These are phyloP conservation scores for Pyricularia pennisetigena DNA, from an alignment of 2,329 filamentous ascomycete species.

Conservation along the genomic window DNA sequence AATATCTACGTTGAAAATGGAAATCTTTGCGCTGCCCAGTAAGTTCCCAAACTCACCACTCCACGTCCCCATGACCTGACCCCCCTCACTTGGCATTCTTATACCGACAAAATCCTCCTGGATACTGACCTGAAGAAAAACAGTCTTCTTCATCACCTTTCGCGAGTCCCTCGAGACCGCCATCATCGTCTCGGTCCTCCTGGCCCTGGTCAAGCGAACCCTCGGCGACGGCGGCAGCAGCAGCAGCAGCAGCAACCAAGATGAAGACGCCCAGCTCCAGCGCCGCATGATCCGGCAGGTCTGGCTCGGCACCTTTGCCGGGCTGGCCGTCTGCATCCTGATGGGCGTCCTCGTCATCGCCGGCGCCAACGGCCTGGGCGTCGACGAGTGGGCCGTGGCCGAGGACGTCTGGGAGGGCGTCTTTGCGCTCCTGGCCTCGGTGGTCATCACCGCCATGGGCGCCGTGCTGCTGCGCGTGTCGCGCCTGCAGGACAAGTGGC, in stretches of 20 bases:
- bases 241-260: constrained; percentile 31
- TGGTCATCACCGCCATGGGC: constrained; percentile 78
- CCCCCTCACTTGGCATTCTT: neutral
- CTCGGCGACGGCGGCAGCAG: constrained; percentile 35
- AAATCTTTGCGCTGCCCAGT: constrained; percentile 64
- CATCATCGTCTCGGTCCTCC: constrained; percentile 79
- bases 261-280: constrained; percentile 50
- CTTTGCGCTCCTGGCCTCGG: constrained; percentile 62
- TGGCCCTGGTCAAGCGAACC: constrained; percentile 77
- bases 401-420: constrained; percentile 77
- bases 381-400: constrained; percentile 53
- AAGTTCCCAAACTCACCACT: neutral
- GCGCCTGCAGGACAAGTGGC: constrained; percentile 82
- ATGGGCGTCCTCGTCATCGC: constrained; percentile 58
- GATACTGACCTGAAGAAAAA: neutral
- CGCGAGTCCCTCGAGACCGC: constrained; percentile 74
- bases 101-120: neutral
- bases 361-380: constrained; percentile 58
- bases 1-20: constrained; percentile 27
- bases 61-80: neutral
- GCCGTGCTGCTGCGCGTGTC: constrained; percentile 70
- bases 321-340: constrained; percentile 50
- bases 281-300: constrained; percentile 61
- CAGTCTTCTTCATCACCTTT: constrained; percentile 80
- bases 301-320: constrained; percentile 54